These are phyloP conservation scores for Pythium guiyangense DNA, from an alignment of 352 stramenopile species.

Conservation along the genomic window DNA sequence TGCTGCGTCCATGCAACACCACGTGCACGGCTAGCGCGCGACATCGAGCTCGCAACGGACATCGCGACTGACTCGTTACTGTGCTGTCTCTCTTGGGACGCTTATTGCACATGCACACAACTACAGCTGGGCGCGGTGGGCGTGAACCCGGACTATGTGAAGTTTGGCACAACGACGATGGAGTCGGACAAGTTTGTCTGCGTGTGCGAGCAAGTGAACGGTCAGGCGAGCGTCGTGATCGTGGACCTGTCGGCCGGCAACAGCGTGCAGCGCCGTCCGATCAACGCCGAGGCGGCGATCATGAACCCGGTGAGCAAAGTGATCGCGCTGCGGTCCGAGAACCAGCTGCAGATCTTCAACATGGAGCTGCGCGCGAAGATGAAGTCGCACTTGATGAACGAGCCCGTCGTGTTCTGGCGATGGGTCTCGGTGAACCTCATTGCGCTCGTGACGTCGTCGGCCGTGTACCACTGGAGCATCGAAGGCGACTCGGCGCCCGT, in stretches of 20 bases:
- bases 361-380: conserved; percentile 99
- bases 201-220: conserved; percentile 90
- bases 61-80: too few relatives aligned
- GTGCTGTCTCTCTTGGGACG: too few relatives aligned
- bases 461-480: conserved; percentile 98
- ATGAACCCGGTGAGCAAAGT: conserved; percentile 98
- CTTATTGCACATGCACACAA: not conserved
- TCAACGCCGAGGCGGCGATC: conserved; percentile 98
- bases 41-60: too few relatives aligned
- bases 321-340: conserved; percentile 82
- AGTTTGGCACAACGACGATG: conserved; percentile 94
- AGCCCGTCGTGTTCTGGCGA: conserved; percentile 97
- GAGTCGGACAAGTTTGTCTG: conserved; percentile 97
- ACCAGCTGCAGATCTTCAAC: conserved; percentile 99
- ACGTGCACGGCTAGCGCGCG: too few relatives aligned
- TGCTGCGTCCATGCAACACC: not conserved
- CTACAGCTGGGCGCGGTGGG: conserved; percentile 78
- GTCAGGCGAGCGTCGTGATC: conserved; percentile 88
- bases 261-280: conserved; percentile 91
- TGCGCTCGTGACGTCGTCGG: conserved; percentile 94
- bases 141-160: conserved; percentile 90
- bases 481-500: conserved; percentile 88
- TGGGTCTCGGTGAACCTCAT: conserved; percentile 98
- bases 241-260: conserved; percentile 89
- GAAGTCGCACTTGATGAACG: conserved; percentile 93